Conservation (phyloP, 257 asterid species). For the Mentha longifolia region DNA sequence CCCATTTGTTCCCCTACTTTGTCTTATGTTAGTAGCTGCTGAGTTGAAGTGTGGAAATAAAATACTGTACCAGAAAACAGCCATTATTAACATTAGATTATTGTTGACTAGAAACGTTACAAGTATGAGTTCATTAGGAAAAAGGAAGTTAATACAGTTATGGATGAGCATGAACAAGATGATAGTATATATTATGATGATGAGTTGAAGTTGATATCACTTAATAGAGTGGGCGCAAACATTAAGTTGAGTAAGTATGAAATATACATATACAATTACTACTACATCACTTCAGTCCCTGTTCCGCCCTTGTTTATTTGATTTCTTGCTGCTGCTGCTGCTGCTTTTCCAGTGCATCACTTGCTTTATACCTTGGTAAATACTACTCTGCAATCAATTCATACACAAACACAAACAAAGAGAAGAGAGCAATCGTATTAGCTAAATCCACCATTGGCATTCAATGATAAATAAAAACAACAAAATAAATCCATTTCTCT, state of each 20-base stretch:
- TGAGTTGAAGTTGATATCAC: neutral
- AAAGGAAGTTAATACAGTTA: neutral
- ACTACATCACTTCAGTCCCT: too few species aligned
- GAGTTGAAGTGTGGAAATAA: neutral
- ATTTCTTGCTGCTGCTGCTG: slow-evolving; percentile 48
- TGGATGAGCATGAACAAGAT: neutral
- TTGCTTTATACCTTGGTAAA: slow-evolving; percentile 66
- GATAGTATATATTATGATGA: neutral
- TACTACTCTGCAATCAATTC: slow-evolving; percentile 46
- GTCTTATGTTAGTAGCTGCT: too few species aligned
- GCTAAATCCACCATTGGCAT: neutral
- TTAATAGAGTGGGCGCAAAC: neutral
- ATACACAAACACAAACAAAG: neutral
- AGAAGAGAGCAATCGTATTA: neutral
- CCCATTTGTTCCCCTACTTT: too few species aligned
- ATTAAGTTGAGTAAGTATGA: neutral
- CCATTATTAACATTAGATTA: neutral
- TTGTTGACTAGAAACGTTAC: neutral
- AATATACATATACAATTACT: neutral
- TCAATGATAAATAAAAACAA: too few species aligned
- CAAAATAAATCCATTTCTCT: too few species aligned
- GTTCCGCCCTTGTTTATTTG: slow-evolving; percentile 35
- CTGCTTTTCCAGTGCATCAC: slow-evolving; percentile 71
- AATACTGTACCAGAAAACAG: neutral
- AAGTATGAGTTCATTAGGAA: neutral